Percentiles rank a stretch among this genome's conserved stretches.
Conservation (phyloP, 2,329 filamentous ascomycete genomes). For the Aspergillus unguis region DNA sequence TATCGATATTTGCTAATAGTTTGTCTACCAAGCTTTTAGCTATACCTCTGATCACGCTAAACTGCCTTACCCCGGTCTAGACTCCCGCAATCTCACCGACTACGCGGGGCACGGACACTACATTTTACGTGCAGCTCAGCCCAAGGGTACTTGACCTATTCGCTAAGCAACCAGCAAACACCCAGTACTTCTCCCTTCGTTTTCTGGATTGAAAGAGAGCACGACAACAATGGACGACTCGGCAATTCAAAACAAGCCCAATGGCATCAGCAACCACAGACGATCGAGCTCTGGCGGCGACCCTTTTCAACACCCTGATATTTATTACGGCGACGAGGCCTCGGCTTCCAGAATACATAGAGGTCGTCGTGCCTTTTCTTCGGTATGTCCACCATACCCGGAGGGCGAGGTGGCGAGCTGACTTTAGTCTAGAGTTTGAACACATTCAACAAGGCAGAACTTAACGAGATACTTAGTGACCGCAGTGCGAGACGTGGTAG, state of each 20-base stretch:
- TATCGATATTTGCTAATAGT: too few relatives aligned
- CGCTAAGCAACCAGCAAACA: neutral
- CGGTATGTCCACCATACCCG: slow-evolving; percentile 42
- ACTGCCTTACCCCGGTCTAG: too few relatives aligned
- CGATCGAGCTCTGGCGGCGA: slow-evolving; percentile 46
- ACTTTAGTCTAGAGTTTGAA: slow-evolving; percentile 31
- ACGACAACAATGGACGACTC: slow-evolving; percentile 5
- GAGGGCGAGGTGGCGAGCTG: slow-evolving; percentile 12
- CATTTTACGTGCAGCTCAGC: neutral
- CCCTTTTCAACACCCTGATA: slow-evolving; percentile 55
- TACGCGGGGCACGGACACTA: neutral
- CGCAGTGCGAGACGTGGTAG: slow-evolving; percentile 41
- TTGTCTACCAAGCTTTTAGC: neutral
- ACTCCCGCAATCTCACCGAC: neutral
- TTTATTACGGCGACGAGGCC: slow-evolving; percentile 58
- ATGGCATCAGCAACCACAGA: slow-evolving; percentile 29
- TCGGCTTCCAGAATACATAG: slow-evolving; percentile 46
- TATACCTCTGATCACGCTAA: neutral
- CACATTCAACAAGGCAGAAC: slow-evolving; percentile 35
- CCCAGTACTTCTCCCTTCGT: neutral
- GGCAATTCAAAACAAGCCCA: neutral
- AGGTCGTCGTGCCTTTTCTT: slow-evolving; percentile 54
- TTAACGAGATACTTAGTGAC: slow-evolving; percentile 34
- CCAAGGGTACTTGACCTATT: neutral
- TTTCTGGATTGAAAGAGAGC: neutral